phyloP scores from a whole-genome alignment of 345 rosid genomes.

The Moricandia moricandioides region DNA sequence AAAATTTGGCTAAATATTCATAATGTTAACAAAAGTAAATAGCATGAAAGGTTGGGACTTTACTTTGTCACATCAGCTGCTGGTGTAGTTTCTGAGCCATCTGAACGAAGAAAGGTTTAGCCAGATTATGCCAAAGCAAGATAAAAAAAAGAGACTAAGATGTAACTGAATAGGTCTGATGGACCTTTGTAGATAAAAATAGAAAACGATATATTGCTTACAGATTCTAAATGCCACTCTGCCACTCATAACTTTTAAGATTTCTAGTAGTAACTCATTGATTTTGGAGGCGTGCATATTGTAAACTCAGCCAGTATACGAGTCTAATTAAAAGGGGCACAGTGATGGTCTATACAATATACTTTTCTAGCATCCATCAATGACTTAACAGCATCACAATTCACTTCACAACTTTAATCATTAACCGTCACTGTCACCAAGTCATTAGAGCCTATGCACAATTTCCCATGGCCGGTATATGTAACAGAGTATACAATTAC shows the following conservation, averaged over 20 bases:
- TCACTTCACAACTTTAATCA: slow-evolving; percentile 6
- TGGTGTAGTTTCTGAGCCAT: slow-evolving; percentile 47
- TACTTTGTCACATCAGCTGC: slow-evolving; percentile 94
- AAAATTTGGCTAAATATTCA: not conserved
- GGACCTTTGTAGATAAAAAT: not conserved
- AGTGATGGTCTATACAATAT: slow-evolving; percentile 8
- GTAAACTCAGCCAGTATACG: not conserved
- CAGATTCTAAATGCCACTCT: slow-evolving; percentile 8
- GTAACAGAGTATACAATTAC: not conserved
- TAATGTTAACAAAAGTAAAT: not conserved
- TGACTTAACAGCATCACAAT: not conserved
- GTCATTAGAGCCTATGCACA: not conserved
- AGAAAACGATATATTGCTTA: not conserved
- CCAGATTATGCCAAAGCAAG: slow-evolving; percentile 32
- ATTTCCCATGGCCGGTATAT: not conserved
- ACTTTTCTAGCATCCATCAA: not conserved
- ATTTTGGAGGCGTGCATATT: not conserved
- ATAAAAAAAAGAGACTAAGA: slow-evolving; percentile 25
- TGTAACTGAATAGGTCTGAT: not conserved
- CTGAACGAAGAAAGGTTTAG: slow-evolving; percentile 50
- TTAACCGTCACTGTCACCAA: not conserved
- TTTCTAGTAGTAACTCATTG: not conserved
- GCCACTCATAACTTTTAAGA: slow-evolving; percentile 7
- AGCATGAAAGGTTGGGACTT: slow-evolving; percentile 24
- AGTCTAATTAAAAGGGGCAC: not conserved